Evolutionary conservation across 1,284 basidiomycete species (phyloP).

Genomic region (Cryptococcus sp.): DNA sequence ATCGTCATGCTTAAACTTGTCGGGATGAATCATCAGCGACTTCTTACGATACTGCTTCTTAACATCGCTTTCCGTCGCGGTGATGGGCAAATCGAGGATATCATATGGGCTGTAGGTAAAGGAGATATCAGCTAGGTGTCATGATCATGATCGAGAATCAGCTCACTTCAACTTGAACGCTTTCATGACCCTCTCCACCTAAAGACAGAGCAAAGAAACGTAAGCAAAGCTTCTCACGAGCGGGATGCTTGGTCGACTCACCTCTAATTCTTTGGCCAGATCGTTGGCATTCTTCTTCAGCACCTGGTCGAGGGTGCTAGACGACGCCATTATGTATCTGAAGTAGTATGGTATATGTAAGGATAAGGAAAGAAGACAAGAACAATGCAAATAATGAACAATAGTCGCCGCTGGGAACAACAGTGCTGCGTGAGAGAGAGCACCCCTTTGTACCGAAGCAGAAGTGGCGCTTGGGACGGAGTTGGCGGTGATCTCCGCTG

Average conservation of each 20-base stretch:
- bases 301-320: slow-evolving; percentile 26
- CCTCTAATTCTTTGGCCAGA: slow-evolving; percentile 39
- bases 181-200: slow-evolving; percentile 58
- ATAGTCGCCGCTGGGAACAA: too few relatives aligned
- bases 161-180: slow-evolving; percentile 60
- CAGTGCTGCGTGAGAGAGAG: too few relatives aligned
- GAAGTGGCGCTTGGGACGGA: neutral
- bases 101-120: slow-evolving; percentile 56
- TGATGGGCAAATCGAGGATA: slow-evolving; percentile 57
- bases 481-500: neutral
- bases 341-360: neutral
- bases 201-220: slow-evolving; percentile 2
- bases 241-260: slow-evolving; percentile 16
- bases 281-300: slow-evolving; percentile 33
- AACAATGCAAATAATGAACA: neutral
- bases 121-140: slow-evolving; percentile 11
- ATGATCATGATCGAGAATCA: neutral
- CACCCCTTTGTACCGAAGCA: neutral
- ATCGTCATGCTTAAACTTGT: slow-evolving; percentile 60
- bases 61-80: slow-evolving; percentile 57
- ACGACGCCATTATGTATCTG: slow-evolving; percentile 9
- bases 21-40: slow-evolving; percentile 61
- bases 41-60: slow-evolving; percentile 60
- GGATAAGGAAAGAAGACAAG: neutral
- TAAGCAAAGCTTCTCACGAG: too few relatives aligned